phyloP scores from a whole-genome alignment of 2,329 filamentous ascomycete genomes.

The Penicillium decumbens region DNA sequence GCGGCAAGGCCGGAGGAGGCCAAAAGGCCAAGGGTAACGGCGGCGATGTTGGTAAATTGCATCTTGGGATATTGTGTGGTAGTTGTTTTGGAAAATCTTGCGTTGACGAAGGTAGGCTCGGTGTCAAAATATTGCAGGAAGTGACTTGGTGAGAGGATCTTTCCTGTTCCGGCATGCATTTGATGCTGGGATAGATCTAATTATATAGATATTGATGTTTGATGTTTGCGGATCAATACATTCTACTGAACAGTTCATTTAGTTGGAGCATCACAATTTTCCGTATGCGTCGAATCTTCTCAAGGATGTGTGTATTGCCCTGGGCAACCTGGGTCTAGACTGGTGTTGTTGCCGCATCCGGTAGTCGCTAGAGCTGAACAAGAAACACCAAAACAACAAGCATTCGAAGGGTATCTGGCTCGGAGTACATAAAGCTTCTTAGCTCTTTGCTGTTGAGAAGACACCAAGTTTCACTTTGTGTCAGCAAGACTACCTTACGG shows the following conservation, averaged over 20 bases:
- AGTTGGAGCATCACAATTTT: slow-evolving; percentile 1
- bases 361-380: background rate
- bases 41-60: slow-evolving; percentile 16
- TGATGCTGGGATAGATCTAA: background rate
- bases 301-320: background rate
- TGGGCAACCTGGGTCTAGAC: background rate
- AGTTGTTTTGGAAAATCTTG: background rate
- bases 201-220: background rate
- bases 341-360: background rate
- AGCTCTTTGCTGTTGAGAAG: background rate
- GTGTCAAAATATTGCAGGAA: background rate
- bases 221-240: background rate
- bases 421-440: background rate
- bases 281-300: slow-evolving; percentile 6
- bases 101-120: background rate
- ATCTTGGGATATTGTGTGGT: slow-evolving; percentile 15
- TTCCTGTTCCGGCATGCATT: background rate
- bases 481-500: background rate
- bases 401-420: background rate
- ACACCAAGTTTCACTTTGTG: background rate
- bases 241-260: slow-evolving; percentile 3
- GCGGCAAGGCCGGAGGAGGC: slow-evolving; percentile 15
- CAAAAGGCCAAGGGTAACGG: slow-evolving; percentile 18
- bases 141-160: background rate
- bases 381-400: background rate